Evolutionary conservation across 106 monocot species (phyloP).

Genomic region (Allium cepa): DNA sequence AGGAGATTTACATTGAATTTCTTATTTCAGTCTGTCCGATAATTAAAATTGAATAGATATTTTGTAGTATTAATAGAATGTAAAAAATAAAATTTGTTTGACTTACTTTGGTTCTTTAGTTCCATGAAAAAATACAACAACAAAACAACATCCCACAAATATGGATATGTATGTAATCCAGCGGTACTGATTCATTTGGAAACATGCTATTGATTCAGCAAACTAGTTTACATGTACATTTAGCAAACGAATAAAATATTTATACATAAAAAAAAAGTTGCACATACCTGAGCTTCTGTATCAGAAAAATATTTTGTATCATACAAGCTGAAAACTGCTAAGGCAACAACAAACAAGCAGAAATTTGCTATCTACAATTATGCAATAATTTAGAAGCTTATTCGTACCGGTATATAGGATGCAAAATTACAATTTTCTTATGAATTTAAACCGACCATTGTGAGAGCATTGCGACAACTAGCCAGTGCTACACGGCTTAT

Average conservation of each 20-base stretch:
- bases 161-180: conserved; percentile 77
- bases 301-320: conserved; percentile 16
- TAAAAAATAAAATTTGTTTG: too few relatives aligned
- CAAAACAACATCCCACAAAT: conserved; percentile 63
- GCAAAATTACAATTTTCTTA: too few relatives aligned
- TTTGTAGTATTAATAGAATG: too few relatives aligned
- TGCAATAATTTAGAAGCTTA: not conserved
- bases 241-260: not conserved
- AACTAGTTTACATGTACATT: not conserved
- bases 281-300: conserved; percentile 50
- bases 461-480: conserved; percentile 84
- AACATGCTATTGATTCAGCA: not conserved
- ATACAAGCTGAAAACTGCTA: conserved; percentile 46
- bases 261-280: not conserved
- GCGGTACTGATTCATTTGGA: conserved; percentile 40
- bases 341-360: conserved; percentile 56
- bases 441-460: conserved; percentile 34
- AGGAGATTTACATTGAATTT: too few relatives aligned
- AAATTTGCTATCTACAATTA: conserved; percentile 61
- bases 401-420: too few relatives aligned
- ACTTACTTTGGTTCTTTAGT: too few relatives aligned
- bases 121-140: too few relatives aligned
- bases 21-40: too few relatives aligned
- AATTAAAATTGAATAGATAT: too few relatives aligned
- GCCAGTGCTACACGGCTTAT: conserved; percentile 69